Base-by-base conservation (phyloP, 768 basidiomycete genomes). In the Myochromella boudieri region DNA sequence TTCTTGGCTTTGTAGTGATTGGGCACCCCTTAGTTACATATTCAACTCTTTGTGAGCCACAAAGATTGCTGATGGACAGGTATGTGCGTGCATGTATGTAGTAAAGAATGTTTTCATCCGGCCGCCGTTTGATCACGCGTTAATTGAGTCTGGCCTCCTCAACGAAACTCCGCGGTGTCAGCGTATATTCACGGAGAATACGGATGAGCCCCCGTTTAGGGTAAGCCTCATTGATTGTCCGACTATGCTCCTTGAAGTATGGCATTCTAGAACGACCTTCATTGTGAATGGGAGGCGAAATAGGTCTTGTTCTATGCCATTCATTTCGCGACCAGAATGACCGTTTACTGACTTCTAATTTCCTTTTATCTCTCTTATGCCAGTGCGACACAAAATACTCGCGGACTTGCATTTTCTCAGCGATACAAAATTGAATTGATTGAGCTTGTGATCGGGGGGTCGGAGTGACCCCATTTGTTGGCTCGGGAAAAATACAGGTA, bases 1-100 rank as follows among this genome's bases (percentile, higher is more conserved):
- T n/a, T n/a, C n/a, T n/a, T n/a, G 0, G 11, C 2, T 49, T 12
- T 42, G 20, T 36, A 76, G 76, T 90, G 17, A 79, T 91, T 25
- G 90, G 90, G 3, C 76, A 84, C 0, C 70, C 92, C 3, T 37
- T 76, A 89, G 6, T 75, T 80, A 0, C 83, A 87, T 45, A 87
- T 87, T 63, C 88, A 81, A 0, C 65, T 88, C 20, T 83, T 90
- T 52, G 87, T 91, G 28, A 85, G 85, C 55, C 84, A 89, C 51
- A 70, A 71, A 47, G 85, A 88, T 64, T n/a, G 77, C 74, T 1
- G 76, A 84, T 53, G 76, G 81, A 3, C 77, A 78, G 68, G 78
- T 71, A 48, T 24, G 61, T n/a, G n/a, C n/a, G n/a, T n/a, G n/a
- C n/a, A n/a, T n/a, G n/a, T n/a, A n/a, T n/a, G n/a, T n/a, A n/a